Base-by-base conservation (phyloP, 305 asterid species). In the Withania somnifera region DNA sequence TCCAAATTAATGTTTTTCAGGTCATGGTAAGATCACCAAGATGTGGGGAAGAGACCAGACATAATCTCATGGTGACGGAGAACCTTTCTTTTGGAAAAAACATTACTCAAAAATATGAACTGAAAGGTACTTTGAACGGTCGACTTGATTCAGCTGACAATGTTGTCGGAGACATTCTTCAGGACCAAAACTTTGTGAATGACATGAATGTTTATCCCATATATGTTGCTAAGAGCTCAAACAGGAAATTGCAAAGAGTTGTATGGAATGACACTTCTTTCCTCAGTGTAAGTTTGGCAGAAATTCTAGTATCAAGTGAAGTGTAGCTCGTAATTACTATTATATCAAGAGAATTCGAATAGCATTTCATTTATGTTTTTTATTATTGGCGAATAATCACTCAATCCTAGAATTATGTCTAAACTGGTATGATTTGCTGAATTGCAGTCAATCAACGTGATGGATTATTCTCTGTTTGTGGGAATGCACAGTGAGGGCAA, bases 381-480 rank as follows among this genome's bases (percentile, higher is more conserved):
- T 6, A 6, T 51, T 51, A 15, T 51, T 51, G 17, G 17, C 57
- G 9, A 51, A 61, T 45, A 15, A 4, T n/a, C 26, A 64, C 36
- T 42, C 11, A n/a, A 10, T 26, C 2, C 22, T 1, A 1, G 6
- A 64, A 7, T 22, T 13, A 61, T 28, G n/a, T 64, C 45, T 19
- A 28, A 28, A 61, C 40, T 26, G 42, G 20, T 28, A 28, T 17
- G 6, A 2, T 17, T 38, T 53, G 77, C 81, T 83, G 34, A 81
- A 80, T 78, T 83, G 81, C 94, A 95, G 99, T 85, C 90, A 4
- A 90, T 94, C 81, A 89, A 95, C 42, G 98, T 95, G 84, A 95
- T 95, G 99, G 99, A 95, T 81, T 95, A 95, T 84, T 95, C 99
- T 81, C 90, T 95, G 71, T 95, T 95, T 1, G 97, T 94, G 88